Evolutionary conservation across 2,329 filamentous ascomycete genomes (phyloP).

Genomic region (Aspergillus flavus): DNA sequence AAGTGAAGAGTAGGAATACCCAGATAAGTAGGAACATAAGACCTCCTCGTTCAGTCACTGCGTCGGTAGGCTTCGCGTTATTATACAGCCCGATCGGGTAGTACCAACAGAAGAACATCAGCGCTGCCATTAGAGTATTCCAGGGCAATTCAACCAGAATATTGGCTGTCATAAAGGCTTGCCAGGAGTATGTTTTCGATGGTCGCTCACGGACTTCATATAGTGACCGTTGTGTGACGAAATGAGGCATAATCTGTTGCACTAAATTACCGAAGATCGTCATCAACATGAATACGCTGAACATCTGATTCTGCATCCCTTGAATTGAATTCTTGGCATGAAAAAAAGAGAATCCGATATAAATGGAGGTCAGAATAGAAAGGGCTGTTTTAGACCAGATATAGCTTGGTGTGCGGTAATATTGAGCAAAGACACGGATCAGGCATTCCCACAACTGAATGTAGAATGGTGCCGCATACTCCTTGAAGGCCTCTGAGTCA

Average conservation of each 20-base stretch:
- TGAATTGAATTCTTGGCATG: constrained; percentile 72
- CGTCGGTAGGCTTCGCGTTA: constrained; percentile 41
- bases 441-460: constrained; percentile 69
- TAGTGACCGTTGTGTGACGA: constrained; percentile 59
- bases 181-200: constrained; percentile 73
- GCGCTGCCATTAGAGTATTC: constrained; percentile 62
- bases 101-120: constrained; percentile 69
- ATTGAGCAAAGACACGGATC: constrained; percentile 82
- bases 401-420: constrained; percentile 86
- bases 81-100: constrained; percentile 59
- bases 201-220: constrained; percentile 64
- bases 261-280: constrained; percentile 70
- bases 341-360: constrained; percentile 83
- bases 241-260: constrained; percentile 60
- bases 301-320: constrained; percentile 87
- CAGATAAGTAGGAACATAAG: constrained; percentile 67
- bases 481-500: constrained; percentile 63
- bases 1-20: constrained; percentile 69
- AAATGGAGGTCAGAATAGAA: constrained; percentile 66
- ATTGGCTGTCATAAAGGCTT: constrained; percentile 70
- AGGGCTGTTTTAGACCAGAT: constrained; percentile 80
- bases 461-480: constrained; percentile 76
- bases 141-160: constrained; percentile 72
- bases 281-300: constrained; percentile 80
- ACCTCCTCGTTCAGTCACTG: constrained; percentile 57